A percentile compares a stretch with the other conserved stretches of the same genome.
Evolutionary conservation across 345 rosid species (phyloP).

Genomic region (Conringia planisiliqua): DNA sequence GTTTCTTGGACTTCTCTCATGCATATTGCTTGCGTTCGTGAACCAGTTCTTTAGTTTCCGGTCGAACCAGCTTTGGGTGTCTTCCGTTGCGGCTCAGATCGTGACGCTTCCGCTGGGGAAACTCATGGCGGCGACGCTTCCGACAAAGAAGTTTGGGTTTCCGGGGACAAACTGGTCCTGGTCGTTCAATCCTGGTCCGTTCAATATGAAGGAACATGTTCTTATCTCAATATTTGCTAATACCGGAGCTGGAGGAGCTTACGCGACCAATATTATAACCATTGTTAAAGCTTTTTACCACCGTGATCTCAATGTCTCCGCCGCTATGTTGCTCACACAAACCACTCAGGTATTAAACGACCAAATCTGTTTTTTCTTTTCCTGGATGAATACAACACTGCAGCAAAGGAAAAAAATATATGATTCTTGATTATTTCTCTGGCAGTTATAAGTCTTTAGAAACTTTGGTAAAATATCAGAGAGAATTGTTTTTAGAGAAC

Average conservation of each 20-base stretch:
- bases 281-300: constrained; percentile 51
- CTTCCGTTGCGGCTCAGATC: constrained; percentile 44
- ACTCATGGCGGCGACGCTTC: constrained; percentile 51
- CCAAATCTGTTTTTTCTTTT: neutral
- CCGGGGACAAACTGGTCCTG: constrained; percentile 41
- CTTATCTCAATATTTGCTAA: constrained; percentile 56
- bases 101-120: constrained; percentile 45
- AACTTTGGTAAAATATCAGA: neutral
- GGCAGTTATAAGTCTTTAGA: neutral
- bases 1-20: constrained; percentile 44
- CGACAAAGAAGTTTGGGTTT: constrained; percentile 31
- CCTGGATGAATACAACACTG: neutral
- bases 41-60: constrained; percentile 53
- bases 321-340: constrained; percentile 50
- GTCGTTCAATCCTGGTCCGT: constrained; percentile 53
- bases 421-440: neutral
- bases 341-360: constrained; percentile 61
- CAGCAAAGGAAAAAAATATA: neutral
- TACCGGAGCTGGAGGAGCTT: constrained; percentile 45
- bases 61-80: constrained; percentile 38
- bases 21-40: constrained; percentile 47
- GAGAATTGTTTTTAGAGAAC: neutral
- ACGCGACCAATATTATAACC: constrained; percentile 43
- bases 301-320: constrained; percentile 26
- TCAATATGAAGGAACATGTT: constrained; percentile 53